These are phyloP conservation scores for Mangifera indica DNA, from an alignment of 345 rosid species.

Conservation along the genomic window DNA sequence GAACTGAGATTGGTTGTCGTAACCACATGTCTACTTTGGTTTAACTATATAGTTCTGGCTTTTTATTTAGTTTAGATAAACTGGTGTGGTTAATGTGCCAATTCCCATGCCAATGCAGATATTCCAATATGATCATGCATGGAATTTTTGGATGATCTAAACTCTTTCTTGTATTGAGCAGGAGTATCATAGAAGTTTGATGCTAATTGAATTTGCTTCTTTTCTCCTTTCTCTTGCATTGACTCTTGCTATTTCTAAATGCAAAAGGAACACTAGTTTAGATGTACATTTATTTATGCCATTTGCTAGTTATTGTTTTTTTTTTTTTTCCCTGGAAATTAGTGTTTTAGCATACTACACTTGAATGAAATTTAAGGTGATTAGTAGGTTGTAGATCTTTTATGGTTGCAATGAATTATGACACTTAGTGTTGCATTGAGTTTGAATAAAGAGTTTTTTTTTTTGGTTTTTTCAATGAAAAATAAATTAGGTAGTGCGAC, in stretches of 20 bases:
- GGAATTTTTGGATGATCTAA: not conserved
- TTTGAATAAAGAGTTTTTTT: not conserved
- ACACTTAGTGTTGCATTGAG: not conserved
- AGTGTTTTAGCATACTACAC: not conserved
- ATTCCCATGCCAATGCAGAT: no score
- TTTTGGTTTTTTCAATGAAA: not conserved
- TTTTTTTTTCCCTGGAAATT: not conserved
- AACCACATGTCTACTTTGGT: not conserved
- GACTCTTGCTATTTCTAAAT: no score
- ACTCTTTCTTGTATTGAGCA: not conserved
- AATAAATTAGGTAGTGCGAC: not conserved
- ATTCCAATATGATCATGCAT: not conserved
- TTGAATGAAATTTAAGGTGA: not conserved
- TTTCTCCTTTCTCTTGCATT: not conserved
- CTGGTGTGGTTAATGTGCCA: no score
- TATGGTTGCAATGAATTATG: not conserved
- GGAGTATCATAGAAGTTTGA: not conserved
- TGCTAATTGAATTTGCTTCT: not conserved
- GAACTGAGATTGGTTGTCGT: not conserved
- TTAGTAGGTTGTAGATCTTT: not conserved
- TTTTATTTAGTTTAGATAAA: not conserved
- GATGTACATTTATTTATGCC: not conserved
- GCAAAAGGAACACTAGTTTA: not conserved
- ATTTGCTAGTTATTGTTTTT: not conserved
- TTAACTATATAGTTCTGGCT: not conserved